These are phyloP conservation scores for Crotalaria pallida DNA, from an alignment of 306 rosid species.

Conservation along the genomic window DNA sequence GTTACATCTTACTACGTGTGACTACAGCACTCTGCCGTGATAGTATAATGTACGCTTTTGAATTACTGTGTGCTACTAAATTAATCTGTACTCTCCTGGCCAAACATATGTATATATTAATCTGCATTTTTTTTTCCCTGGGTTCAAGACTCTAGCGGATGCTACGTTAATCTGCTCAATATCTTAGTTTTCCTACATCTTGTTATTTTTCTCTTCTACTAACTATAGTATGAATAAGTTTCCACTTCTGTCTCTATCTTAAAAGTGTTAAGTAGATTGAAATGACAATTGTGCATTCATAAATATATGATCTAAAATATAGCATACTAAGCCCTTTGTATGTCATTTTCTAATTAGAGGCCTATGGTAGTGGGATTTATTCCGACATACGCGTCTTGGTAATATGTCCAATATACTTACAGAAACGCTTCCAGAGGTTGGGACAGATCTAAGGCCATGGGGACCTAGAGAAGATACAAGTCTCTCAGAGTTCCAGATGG, in stretches of 20 bases:
- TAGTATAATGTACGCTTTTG: not conserved
- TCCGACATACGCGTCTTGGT: constrained; percentile 3
- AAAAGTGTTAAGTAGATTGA: constrained; percentile 13
- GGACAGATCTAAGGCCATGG: constrained; percentile 50
- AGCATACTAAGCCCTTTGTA: not conserved
- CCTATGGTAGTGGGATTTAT: not conserved
- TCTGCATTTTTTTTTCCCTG: not conserved
- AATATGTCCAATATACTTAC: constrained; percentile 3
- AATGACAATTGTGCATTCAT: not conserved
- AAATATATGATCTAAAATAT: constrained; percentile 9
- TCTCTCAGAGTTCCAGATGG: constrained; percentile 88
- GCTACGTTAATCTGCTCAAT: not conserved
- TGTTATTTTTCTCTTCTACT: not conserved
- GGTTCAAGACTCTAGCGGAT: not conserved
- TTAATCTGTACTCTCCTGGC: not conserved
- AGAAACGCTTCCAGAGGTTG: constrained; percentile 81
- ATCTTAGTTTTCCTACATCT: not conserved
- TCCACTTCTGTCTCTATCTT: constrained; percentile 16
- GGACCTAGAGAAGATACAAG: constrained; percentile 65
- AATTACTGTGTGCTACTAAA: not conserved
- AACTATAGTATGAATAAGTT: constrained; percentile 14
- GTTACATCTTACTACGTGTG: not conserved
- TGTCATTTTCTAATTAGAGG: not conserved
- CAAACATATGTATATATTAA: not conserved
- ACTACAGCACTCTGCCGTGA: not conserved